A percentile compares a stretch with the other conserved stretches of the same genome.
phyloP scores from a whole-genome alignment of 2,329 filamentous ascomycete genomes.

The Gaeumannomyces sp. region DNA sequence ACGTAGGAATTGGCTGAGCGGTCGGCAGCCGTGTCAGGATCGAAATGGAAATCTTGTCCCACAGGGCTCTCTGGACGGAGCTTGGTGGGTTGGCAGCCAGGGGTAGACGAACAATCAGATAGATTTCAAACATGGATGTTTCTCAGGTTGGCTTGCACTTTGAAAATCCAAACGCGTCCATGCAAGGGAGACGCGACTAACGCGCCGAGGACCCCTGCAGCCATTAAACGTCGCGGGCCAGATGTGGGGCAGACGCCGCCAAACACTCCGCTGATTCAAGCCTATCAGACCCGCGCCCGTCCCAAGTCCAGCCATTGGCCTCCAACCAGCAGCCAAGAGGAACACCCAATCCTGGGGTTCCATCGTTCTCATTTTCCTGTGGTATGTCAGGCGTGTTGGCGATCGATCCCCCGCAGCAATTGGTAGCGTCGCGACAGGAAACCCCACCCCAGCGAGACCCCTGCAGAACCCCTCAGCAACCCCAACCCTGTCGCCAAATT shows the following conservation, averaged over 20 bases:
- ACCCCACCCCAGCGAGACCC: not conserved
- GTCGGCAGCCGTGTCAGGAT: not conserved
- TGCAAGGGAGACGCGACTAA: not conserved
- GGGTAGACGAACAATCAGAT: not conserved
- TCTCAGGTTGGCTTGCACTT: not conserved
- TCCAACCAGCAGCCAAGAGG: too few species aligned
- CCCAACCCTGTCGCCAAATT: slow-evolving; percentile 8
- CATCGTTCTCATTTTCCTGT: too few species aligned
- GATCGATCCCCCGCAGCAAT: too few species aligned
- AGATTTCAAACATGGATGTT: too few species aligned
- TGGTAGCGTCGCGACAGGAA: too few species aligned
- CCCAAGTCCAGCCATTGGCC: too few species aligned
- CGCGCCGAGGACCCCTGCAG: not conserved
- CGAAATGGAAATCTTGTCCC: not conserved
- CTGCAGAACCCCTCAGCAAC: not conserved
- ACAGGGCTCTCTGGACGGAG: not conserved
- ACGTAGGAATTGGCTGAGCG: not conserved
- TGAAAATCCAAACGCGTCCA: not conserved
- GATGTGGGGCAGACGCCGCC: not conserved
- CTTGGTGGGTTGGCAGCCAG: not conserved
- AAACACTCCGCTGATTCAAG: not conserved
- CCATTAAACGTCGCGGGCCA: not conserved
- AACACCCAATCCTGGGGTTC: too few species aligned
- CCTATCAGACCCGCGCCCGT: not conserved
- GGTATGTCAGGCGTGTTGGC: too few species aligned